Conservation (phyloP, 179 eudicot genomes). For the Silene noctiflora region DNA sequence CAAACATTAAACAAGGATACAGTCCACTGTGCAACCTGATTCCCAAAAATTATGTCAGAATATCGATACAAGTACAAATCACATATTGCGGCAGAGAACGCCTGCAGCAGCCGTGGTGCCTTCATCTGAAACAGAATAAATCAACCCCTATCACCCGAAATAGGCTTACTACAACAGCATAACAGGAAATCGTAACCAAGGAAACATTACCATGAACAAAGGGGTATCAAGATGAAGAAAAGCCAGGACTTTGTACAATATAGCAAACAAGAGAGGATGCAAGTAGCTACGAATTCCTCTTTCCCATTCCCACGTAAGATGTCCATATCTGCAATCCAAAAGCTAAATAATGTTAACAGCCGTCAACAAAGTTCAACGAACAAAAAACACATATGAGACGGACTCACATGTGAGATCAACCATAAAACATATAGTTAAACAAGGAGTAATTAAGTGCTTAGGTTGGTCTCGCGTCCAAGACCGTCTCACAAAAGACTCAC, state of each 20-base stretch:
- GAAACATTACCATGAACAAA: conserved; percentile 63
- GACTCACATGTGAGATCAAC: neutral
- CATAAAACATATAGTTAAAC: no score
- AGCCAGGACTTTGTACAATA: conserved; percentile 71
- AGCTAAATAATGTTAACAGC: neutral
- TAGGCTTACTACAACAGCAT: neutral
- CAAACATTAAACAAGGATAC: conserved; percentile 59
- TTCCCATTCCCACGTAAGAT: conserved; percentile 97
- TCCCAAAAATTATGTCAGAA: conserved; percentile 52
- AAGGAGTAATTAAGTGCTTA: no score
- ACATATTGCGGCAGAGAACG: conserved; percentile 76
- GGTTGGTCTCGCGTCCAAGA: no score
- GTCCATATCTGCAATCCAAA: conserved; percentile 68
- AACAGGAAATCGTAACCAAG: neutral
- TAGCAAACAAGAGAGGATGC: conserved; percentile 84
- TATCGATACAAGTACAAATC: conserved; percentile 82
- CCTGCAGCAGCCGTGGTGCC: conserved; percentile 78
- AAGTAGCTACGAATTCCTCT: conserved; percentile 81
- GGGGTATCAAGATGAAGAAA: conserved; percentile 72
- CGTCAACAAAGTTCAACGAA: neutral
- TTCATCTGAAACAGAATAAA: conserved; percentile 47
- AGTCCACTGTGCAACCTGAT: conserved; percentile 70
- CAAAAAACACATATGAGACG: neutral
- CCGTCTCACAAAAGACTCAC: no score
- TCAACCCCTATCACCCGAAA: neutral